phyloP scores from a whole-genome alignment of 495 filamentous ascomycete genomes.

The Tuber aestivum region DNA sequence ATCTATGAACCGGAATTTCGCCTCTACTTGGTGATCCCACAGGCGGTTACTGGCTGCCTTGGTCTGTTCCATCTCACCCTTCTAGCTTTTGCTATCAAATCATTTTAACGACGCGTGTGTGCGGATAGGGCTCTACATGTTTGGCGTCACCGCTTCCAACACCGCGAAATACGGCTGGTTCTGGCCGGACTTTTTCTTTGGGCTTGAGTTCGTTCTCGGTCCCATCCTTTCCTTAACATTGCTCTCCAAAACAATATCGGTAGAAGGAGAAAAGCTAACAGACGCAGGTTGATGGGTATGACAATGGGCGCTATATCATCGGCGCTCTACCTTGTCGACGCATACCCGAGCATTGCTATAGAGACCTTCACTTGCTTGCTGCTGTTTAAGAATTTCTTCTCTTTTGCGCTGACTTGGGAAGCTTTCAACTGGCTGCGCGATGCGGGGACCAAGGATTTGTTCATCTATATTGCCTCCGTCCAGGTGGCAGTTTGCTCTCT shows the following conservation, averaged over 20 bases:
- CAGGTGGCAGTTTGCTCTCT: slow-evolving; percentile 51
- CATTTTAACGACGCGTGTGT: neutral
- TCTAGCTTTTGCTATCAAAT: neutral
- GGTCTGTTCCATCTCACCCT: slow-evolving; percentile 44
- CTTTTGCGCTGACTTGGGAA: slow-evolving; percentile 73
- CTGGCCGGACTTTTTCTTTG: slow-evolving; percentile 71
- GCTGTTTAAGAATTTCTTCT: slow-evolving; percentile 91
- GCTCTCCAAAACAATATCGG: slow-evolving; percentile 24
- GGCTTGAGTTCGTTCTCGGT: slow-evolving; percentile 46
- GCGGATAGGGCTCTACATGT: slow-evolving; percentile 60
- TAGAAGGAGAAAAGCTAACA: neutral
- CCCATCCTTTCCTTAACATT: slow-evolving; percentile 19
- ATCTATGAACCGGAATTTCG: slow-evolving; percentile 90
- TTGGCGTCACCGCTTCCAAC: slow-evolving; percentile 60
- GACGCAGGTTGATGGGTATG: slow-evolving; percentile 64
- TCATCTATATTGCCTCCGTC: slow-evolving; percentile 66
- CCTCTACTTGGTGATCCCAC: slow-evolving; percentile 71
- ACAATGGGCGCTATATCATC: slow-evolving; percentile 81
- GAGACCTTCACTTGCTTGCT: slow-evolving; percentile 87
- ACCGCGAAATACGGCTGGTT: slow-evolving; percentile 63
- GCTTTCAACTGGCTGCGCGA: slow-evolving; percentile 73
- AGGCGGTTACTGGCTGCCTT: slow-evolving; percentile 68
- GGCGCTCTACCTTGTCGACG: slow-evolving; percentile 89
- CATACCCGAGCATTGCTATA: slow-evolving; percentile 78
- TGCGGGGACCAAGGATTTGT: slow-evolving; percentile 55